phyloP scores from a whole-genome alignment of 768 basidiomycete species.

The Ephemerocybe angulata region DNA sequence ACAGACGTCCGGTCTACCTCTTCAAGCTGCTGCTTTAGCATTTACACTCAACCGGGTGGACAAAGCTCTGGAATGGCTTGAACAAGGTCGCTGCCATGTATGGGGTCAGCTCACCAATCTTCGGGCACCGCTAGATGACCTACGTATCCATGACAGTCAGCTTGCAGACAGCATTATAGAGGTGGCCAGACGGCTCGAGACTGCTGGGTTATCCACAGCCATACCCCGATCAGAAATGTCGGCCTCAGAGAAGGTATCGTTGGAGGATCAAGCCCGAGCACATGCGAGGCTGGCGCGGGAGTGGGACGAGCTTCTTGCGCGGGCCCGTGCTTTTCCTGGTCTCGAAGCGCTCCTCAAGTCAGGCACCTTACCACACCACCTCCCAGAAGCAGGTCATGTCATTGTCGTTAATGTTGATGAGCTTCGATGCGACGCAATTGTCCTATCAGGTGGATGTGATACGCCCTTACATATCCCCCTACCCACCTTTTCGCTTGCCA shows the following conservation, averaged over 20 bases:
- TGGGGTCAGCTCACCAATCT: conserved; percentile 27
- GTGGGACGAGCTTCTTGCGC: background rate
- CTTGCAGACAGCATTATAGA: conserved; percentile 12
- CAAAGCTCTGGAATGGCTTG: conserved; percentile 31
- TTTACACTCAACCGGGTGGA: conserved; percentile 17
- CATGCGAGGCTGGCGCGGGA: background rate
- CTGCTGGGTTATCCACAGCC: background rate
- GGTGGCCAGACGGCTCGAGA: conserved; percentile 14
- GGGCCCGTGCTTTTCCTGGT: background rate
- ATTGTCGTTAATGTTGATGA: conserved; percentile 5
- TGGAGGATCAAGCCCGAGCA: background rate
- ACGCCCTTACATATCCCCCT: conserved; percentile 8
- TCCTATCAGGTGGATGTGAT: background rate
- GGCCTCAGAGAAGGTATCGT: conserved; percentile 1
- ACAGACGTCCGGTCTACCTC: background rate
- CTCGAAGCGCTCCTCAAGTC: conserved; percentile 2
- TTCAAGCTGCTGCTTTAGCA: conserved; percentile 23
- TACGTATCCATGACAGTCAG: conserved; percentile 6
- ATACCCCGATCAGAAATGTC: background rate
- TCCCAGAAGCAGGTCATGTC: conserved; percentile 1
- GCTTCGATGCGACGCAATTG: conserved; percentile 7
- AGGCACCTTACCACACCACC: background rate
- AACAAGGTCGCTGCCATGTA: conserved; percentile 24
- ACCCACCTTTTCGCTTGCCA: background rate
- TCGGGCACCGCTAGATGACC: conserved; percentile 19